phyloP scores from a whole-genome alignment of 2,329 filamentous ascomycete genomes.

The Teratosphaeria viscida region DNA sequence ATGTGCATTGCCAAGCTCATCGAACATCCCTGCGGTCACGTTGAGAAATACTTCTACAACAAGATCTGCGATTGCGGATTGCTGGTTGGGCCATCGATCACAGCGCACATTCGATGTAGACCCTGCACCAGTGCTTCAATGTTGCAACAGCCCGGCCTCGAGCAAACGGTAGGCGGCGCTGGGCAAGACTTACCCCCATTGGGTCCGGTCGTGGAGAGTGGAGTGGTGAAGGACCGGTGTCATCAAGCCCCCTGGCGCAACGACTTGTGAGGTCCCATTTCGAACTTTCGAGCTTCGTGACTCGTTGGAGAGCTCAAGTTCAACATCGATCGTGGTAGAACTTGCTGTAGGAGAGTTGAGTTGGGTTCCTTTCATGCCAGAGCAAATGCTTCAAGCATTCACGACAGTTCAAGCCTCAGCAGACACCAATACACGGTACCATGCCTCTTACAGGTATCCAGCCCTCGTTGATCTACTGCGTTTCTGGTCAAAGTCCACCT shows the following conservation, averaged over 20 bases:
- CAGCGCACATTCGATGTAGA: not conserved
- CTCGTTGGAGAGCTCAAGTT: too few relatives aligned
- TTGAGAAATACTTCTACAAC: slow-evolving; percentile 8
- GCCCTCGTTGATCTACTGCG: too few relatives aligned
- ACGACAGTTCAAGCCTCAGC: too few relatives aligned
- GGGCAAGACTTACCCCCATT: not conserved
- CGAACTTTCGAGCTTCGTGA: too few relatives aligned
- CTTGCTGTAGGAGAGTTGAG: too few relatives aligned
- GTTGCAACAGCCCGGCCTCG: not conserved
- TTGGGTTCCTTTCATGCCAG: too few relatives aligned
- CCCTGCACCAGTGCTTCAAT: not conserved
- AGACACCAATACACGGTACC: too few relatives aligned
- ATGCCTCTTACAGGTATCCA: too few relatives aligned
- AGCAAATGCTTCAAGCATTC: too few relatives aligned
- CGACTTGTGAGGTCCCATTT: not conserved
- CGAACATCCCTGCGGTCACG: slow-evolving; percentile 9
- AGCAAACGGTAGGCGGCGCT: not conserved
- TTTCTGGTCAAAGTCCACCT: too few relatives aligned
- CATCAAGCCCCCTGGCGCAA: not conserved
- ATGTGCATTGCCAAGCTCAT: slow-evolving; percentile 11
- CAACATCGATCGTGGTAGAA: too few relatives aligned
- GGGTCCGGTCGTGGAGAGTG: not conserved
- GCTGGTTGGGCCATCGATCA: not conserved
- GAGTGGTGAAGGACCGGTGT: not conserved
- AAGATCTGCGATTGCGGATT: not conserved